These are phyloP conservation scores for Castanospermum australe DNA, from an alignment of 306 rosid genomes.

Conservation along the genomic window DNA sequence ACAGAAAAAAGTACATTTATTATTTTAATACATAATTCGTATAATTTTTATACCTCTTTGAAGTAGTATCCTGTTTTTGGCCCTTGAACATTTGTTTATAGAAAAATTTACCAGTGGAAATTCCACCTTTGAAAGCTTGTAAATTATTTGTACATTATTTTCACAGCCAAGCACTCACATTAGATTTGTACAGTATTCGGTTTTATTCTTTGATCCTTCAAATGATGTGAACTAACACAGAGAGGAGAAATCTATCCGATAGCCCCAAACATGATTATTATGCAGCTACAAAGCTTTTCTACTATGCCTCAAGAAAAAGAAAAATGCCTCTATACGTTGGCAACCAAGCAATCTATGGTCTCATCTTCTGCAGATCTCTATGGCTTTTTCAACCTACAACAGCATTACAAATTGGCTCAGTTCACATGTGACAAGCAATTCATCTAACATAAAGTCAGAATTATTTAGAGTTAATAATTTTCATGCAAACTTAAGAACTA, in stretches of 20 bases:
- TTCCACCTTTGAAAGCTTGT: no score
- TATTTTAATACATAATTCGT: no score
- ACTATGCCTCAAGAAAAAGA: not conserved
- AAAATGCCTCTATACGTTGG: constrained; percentile 1
- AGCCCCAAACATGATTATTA: not conserved
- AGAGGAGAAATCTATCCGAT: not conserved
- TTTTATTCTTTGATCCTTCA: not conserved
- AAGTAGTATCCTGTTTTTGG: no score
- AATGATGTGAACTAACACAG: not conserved
- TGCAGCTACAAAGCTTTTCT: not conserved
- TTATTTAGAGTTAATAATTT: constrained; percentile 33
- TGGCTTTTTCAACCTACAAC: constrained; percentile 54
- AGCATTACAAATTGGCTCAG: not conserved
- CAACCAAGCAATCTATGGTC: constrained; percentile 22
- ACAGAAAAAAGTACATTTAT: no score
- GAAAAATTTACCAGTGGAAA: no score
- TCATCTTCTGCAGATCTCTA: constrained; percentile 52
- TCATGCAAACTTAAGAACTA: not conserved
- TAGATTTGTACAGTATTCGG: not conserved
- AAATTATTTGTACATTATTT: not conserved
- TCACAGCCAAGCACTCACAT: no score
- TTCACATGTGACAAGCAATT: not conserved
- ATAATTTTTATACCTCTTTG: no score
- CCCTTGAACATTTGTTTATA: no score
- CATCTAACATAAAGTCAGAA: constrained; percentile 35